Evolutionary conservation across 2,329 filamentous ascomycete genomes (phyloP).

Genomic region (Zarea fungicola): DNA sequence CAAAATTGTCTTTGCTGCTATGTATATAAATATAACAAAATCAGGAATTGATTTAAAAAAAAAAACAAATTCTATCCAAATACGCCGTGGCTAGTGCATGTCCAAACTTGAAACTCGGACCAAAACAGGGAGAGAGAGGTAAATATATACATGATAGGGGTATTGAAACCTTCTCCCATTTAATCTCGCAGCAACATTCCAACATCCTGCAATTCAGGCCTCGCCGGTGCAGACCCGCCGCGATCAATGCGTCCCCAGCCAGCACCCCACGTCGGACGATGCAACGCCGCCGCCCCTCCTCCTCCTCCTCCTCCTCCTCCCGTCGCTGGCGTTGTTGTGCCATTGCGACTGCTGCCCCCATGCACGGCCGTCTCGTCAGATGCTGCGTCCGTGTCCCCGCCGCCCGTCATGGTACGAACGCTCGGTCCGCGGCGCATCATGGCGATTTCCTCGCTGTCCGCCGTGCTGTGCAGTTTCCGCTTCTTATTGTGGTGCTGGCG

Average conservation of each 20-base stretch:
- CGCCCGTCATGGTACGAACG: neutral
- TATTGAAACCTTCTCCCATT: conserved; percentile 9
- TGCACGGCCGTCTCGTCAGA: conserved; percentile 7
- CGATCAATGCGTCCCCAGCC: conserved; percentile 29
- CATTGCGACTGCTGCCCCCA: neutral
- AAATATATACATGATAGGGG: neutral
- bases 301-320: too few relatives aligned
- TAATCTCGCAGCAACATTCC: conserved; percentile 23
- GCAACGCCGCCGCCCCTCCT: neutral
- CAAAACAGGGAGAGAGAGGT: neutral
- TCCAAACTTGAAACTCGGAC: too few relatives aligned
- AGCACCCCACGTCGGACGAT: conserved; percentile 25
- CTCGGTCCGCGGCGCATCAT: conserved; percentile 12
- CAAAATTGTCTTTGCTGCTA: too few relatives aligned
- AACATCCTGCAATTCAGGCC: conserved; percentile 29
- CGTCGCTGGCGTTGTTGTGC: conserved; percentile 6
- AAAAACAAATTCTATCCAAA: too few relatives aligned
- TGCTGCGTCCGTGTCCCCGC: neutral
- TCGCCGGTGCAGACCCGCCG: conserved; percentile 18
- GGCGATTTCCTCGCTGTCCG: conserved; percentile 9
- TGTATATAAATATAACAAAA: too few relatives aligned
- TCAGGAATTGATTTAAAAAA: too few relatives aligned
- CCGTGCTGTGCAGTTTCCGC: conserved; percentile 1
- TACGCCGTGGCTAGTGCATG: too few relatives aligned
- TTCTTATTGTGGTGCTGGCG: neutral